Evolutionary conservation across 352 stramenopile genomes (phyloP), one percentile per base, ranked within the genome.

Genomic region (Pythium dissotocum): DNA sequence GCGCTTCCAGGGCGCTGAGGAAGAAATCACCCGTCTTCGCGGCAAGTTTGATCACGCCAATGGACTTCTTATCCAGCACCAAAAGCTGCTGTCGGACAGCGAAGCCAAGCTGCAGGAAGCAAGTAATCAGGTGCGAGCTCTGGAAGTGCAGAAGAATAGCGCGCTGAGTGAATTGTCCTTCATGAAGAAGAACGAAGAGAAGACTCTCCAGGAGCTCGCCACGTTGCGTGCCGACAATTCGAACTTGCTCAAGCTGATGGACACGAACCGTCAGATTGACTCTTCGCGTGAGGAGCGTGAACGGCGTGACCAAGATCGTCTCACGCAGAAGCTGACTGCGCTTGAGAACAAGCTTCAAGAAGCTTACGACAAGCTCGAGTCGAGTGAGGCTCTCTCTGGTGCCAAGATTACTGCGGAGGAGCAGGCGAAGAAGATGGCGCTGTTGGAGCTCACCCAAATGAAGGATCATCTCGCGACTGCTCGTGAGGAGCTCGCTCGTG

Each of bases 171-270:
- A 89, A 21, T 64, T 70, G 4, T 67, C 73, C 2, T 89, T 83
- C 58, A 33, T 90, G 18, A 79, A 82, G 33, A 83, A 87, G 42
- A 86, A 91, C 40, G 82, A 95, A 30, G 73, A 79, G 8, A 87
- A 88, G 38, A 67, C 80, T 56, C 77, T 88, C 59, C 73, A 86
- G 33, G 82, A 91, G 51, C 49, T 93, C 46, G 75, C 72, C 49
- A 75, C 78, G 2, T 21, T 91, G 65, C 83, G 85, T 30, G 63
- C 87, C 30, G 85, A 92, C 63, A 90, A 90, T 59, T 90, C 83
- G n/a, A 91, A 90, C 55, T 62, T 92, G 35, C 75, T 94, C 9
- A 90, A 92, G 62, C 72, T 92, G 7, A 90, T 94, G 85, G 85
- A 94, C 30, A 85, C 80, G 2, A 85, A 76, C 8, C 80, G 83